Evolutionary conservation across 2,329 filamentous ascomycete genomes (phyloP).

Genomic region (Penicillium palitans): DNA sequence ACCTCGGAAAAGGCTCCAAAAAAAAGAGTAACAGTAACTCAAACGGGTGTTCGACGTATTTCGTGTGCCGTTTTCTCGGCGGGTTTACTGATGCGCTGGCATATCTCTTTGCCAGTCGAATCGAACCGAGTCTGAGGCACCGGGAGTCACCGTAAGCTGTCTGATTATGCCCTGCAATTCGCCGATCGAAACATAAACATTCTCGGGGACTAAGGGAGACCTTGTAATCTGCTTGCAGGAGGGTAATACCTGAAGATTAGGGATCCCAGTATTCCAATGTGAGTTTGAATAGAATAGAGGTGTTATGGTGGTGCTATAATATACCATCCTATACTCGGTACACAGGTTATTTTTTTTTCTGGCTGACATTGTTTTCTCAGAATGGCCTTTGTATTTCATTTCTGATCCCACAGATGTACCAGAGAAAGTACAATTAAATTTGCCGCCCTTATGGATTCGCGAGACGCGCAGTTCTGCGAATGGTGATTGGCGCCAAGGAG

Average conservation of each 20-base stretch:
- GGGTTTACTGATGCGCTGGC: conserved; percentile 75
- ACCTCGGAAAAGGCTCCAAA: neutral
- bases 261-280: neutral
- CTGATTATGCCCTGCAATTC: conserved; percentile 31
- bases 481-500: conserved; percentile 27
- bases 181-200: conserved; percentile 25
- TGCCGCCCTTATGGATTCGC: conserved; percentile 18
- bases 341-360: neutral
- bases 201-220: conserved; percentile 13
- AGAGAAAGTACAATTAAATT: conserved; percentile 10
- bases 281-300: neutral
- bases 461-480: conserved; percentile 29
- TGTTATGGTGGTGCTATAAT: neutral
- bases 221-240: neutral
- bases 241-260: neutral
- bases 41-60: conserved; percentile 1
- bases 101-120: conserved; percentile 73
- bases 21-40: neutral
- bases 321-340: neutral
- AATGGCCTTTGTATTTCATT: neutral
- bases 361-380: neutral
- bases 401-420: conserved; percentile 21
- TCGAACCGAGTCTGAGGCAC: conserved; percentile 23
- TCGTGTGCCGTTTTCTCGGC: conserved; percentile 14
- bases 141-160: conserved; percentile 6